Evolutionary conservation across 192 early-diverging fungal genomes (phyloP), one percentile per base, ranked within the genome.

Genomic region (Backusella tuberculispora): DNA sequence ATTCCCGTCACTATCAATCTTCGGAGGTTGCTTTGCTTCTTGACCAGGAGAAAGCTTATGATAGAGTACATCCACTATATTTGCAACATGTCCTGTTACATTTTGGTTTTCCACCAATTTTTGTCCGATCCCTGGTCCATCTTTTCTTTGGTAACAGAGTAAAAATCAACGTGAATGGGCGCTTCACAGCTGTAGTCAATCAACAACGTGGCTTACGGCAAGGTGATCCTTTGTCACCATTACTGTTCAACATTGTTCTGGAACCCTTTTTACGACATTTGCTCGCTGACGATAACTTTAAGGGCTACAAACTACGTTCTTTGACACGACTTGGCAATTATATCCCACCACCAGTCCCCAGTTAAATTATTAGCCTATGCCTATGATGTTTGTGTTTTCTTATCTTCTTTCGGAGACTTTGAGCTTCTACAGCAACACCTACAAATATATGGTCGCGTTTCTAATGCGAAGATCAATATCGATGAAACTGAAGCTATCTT

Each of bases 151-250:
- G 26, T 12, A 75, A 74, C 3, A 13, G 66, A 0, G 75, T 80
- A 17, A 14, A 34, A 0, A 24, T 83, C 0, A 76, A 73, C 10
- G 69, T 83, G 26, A 78, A 83, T 37, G 76, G 78, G 0, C 41
- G 64, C n/a, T 8, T 72, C 0, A 15, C 68, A 0, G 13, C 65
- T 1, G 60, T 75, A 15, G 73, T 79, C 64, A 0, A 19, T 0
- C 78, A 79, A 56, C 8, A 37, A 1, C 24, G 76, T 14, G 82
- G 82, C 0, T 44, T 83, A 6, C 73, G 82, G 1, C 82, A 83
- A 50, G 78, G 82, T 5, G 81, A 83, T 26, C 81, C 75, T n/a
- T 60, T 81, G 2, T 74, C 74, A 3, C 80, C 75, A 7, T 29
- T 76, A 5, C 74, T 76, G 9, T 74, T 70, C 66, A 74, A 73